These are phyloP conservation scores for Stylosanthes scabra DNA, from an alignment of 331 rosid species.

Conservation along the genomic window DNA sequence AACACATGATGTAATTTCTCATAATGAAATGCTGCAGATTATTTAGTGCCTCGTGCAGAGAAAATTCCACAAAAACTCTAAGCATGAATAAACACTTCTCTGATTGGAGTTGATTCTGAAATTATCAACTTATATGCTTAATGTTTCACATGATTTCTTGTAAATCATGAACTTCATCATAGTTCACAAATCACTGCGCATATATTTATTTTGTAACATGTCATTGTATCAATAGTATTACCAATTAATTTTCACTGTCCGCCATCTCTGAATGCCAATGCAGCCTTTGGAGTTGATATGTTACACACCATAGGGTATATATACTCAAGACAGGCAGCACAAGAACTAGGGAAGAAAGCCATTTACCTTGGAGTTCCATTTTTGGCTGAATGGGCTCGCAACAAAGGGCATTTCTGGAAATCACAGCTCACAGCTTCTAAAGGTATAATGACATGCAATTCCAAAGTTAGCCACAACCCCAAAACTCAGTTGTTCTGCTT, in stretches of 20 bases:
- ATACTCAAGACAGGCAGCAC: constrained; percentile 94
- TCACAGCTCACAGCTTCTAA: constrained; percentile 93
- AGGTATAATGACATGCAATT: constrained; percentile 49
- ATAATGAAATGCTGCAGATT: background rate
- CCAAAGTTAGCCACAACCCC: background rate
- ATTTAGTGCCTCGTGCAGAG: constrained; percentile 9
- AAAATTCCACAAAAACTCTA: constrained; percentile 8
- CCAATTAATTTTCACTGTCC: constrained; percentile 32
- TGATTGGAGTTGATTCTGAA: background rate
- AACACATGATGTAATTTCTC: constrained; percentile 5
- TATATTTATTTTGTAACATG: constrained; percentile 9
- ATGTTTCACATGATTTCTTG: background rate
- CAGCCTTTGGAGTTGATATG: constrained; percentile 83
- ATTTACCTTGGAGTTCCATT: constrained; percentile 90
- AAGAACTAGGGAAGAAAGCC: constrained; percentile 94
- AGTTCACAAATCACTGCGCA: background rate
- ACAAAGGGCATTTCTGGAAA: constrained; percentile 92
- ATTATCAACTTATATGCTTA: constrained; percentile 1
- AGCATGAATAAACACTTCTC: constrained; percentile 15
- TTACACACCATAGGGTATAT: constrained; percentile 78
- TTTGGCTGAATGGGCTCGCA: constrained; percentile 92
- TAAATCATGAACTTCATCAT: background rate
- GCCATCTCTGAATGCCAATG: constrained; percentile 4
- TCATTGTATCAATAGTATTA: constrained; percentile 13
- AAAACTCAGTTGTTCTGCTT: background rate